Conservation (phyloP, 2,329 filamentous ascomycete species). For the Alternaria tenuissima region DNA sequence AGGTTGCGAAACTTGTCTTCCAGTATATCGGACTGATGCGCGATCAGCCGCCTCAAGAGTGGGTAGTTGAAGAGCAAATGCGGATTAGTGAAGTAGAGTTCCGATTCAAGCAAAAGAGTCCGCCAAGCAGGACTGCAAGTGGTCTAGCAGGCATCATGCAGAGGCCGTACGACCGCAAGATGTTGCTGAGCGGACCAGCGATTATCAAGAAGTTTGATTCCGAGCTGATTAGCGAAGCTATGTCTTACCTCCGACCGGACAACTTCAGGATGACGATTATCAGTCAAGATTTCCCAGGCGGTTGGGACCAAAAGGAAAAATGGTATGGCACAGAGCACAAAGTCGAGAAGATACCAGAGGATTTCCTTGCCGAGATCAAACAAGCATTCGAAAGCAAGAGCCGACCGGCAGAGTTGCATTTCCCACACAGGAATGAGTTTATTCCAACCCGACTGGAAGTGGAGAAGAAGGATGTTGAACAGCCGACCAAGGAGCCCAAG, state of each 20-base stretch:
- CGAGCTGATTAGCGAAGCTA: conserved; percentile 74
- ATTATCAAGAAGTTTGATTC: conserved; percentile 83
- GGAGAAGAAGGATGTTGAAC: conserved; percentile 87
- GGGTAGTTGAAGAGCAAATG: conserved; percentile 94
- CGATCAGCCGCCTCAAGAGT: conserved; percentile 81
- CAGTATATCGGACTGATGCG: conserved; percentile 89
- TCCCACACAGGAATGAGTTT: conserved; percentile 94
- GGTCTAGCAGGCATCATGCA: conserved; percentile 89
- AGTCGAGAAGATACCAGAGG: conserved; percentile 77
- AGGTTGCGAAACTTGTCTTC: conserved; percentile 85
- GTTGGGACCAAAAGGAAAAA: conserved; percentile 88
- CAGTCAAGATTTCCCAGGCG: conserved; percentile 82
- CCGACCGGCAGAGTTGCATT: conserved; percentile 75
- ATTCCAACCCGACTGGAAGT: conserved; percentile 93
- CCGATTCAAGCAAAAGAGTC: conserved; percentile 91
- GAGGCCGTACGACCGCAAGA: conserved; percentile 83
- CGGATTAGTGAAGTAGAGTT: conserved; percentile 92
- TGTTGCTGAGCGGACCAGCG: conserved; percentile 81
- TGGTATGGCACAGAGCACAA: conserved; percentile 99
- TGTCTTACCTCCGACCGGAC: conserved; percentile 80
- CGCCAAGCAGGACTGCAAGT: conserved; percentile 88
- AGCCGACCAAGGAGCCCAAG: conserved; percentile 76
- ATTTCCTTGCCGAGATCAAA: conserved; percentile 76
- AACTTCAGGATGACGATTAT: conserved; percentile 88
- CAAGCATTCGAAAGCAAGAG: conserved; percentile 68